Percentiles rank a stretch among this genome's conserved stretches.
Conservation (phyloP, 345 rosid genomes). For the Hibiscus trionum region DNA sequence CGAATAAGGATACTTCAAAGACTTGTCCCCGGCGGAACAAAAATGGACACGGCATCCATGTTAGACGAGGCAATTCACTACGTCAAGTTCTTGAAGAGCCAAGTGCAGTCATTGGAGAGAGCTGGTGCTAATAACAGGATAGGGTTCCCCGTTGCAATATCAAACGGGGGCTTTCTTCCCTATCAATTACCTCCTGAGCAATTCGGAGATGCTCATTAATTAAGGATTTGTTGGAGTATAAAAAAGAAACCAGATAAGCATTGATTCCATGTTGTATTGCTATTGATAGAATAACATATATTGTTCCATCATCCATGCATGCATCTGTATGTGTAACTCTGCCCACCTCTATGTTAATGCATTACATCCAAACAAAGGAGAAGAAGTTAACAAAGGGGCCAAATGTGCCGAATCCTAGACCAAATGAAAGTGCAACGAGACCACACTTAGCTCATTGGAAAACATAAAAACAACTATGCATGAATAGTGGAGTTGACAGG, state of each 20-base stretch:
- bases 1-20: constrained; percentile 57
- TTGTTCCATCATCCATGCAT: not conserved
- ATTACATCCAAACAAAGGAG: no score
- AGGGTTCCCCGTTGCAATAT: constrained; percentile 32
- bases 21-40: constrained; percentile 71
- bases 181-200: not conserved
- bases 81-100: constrained; percentile 62
- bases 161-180: constrained; percentile 25
- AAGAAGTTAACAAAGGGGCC: no score
- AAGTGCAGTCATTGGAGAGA: constrained; percentile 52
- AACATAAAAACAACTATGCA: not conserved
- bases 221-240: not conserved
- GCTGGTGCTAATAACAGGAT: constrained; percentile 19
- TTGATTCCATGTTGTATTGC: constrained; percentile 1
- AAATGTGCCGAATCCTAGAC: no score
- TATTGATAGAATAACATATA: not conserved
- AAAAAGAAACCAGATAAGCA: not conserved
- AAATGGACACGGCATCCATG: constrained; percentile 80
- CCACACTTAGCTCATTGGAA: not conserved
- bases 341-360: not conserved
- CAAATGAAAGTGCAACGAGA: not conserved
- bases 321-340: not conserved
- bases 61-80: constrained; percentile 68
- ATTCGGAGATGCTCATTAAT: constrained; percentile 6
- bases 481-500: not conserved